Evolutionary conservation across 2,329 filamentous ascomycete genomes (phyloP), one percentile per base, ranked within the genome.

Genomic region (Peltaster fructicola): DNA sequence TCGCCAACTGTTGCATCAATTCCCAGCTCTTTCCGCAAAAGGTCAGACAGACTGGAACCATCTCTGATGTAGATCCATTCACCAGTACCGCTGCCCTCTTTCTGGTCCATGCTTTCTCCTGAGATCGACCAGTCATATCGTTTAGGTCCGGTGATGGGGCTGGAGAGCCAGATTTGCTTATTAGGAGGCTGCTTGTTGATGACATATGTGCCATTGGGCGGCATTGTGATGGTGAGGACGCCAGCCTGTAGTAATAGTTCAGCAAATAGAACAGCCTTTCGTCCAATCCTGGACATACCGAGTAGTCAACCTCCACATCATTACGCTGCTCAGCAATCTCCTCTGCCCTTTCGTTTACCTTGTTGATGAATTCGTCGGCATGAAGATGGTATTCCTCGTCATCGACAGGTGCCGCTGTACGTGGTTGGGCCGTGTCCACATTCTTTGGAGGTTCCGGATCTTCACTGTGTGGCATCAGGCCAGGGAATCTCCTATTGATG

Each of bases 151-250:
- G 79, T 84, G 26, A 81, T 60, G 4, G 88, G 88, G 20, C 81
- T 91, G 17, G 80, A 88, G 22, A 95, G 69, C 88, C 88, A 98
- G 46, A 98, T 92, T 44, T 74, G 88, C 61, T 82, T 88, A 62
- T 93, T 95, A 11, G 85, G 82, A 0, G 88, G 88, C 52, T 98
- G 88, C 54, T 98, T 98, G 67, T 98, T 98, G 56, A 98, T 66
- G 31, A 98, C 79, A 48, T 90, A 98, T 15, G 70, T 85, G 33
- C 84, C 82, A 24, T 69, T 59, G 8, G 63, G 57, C 2, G 70
- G 68, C 39, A 79, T 68, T 5, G 57, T 62, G 43, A 95, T 61
- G 34, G 73, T 82, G 39, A 95, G 63, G 28, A 95, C 82, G 27
- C 88, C 85, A 26, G 80, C 68, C 84, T 93, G 41, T 15, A 8